Evolutionary conservation across 1,139 yeast species (phyloP), one percentile per base, ranked within the genome.

Genomic region (Yarrowia galli): DNA sequence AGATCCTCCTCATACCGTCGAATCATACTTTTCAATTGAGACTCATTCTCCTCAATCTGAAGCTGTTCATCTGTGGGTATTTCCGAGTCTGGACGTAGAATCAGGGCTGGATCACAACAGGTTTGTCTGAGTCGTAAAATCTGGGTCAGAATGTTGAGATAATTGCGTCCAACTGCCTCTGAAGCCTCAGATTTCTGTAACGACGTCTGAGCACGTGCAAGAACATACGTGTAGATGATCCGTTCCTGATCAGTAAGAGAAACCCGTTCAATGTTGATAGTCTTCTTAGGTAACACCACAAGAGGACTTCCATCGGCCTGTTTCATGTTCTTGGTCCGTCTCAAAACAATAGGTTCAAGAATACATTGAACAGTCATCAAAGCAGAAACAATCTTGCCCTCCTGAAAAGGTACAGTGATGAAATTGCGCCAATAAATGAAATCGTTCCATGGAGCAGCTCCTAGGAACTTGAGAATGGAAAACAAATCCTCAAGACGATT

Each of bases 391-490:
- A 89, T 84, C 2, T 86, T 83, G 72, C 88, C 88, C 49, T 83
- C 83, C 73, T 91, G 97, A 78, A 92, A 93, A 0, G 98, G 98
- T 13, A 84, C 78, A 0, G 97, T 89, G 38, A 95, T 87, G 76
- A 93, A 92, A 9, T 93, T 87, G 73, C 89, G 89, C 99, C 99
- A 95, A 72, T 90, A 89, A 0, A 92, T 84, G 70, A 90, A 88
- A 73, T 90, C 89, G 66, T 88, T 83, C 98, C 98, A 95, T 0
- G 98, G 98, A 72, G 91, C 93, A 15, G 93, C 79, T 60, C 87
- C 84, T 60, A 95, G 79, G 73, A 89, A 95, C 73, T 87, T 88
- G 20, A 92, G 85, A 66, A 92, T 79, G 2, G 97, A 88, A 75
- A 85, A 95, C 65, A 95, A 79, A 77, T 95, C 99, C 75, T 95